phyloP scores from a whole-genome alignment of 176 grass and related monocot species.

The Cenchrus americanus region DNA sequence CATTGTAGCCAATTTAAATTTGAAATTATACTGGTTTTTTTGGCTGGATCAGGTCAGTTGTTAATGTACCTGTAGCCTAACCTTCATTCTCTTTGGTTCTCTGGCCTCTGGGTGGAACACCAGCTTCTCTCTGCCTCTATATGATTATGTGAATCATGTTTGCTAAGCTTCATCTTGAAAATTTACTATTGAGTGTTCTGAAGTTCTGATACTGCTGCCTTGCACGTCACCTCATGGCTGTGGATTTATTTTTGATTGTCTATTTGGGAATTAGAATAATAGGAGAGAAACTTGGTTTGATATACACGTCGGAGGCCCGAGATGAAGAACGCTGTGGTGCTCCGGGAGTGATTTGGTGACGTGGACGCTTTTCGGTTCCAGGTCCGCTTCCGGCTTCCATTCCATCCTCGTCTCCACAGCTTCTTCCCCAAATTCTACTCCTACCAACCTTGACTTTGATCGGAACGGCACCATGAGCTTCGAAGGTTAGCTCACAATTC shows the following conservation, averaged over 20 bases:
- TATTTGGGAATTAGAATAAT: no score
- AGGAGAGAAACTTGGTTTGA: no score
- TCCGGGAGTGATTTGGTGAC: slow-evolving; percentile 71
- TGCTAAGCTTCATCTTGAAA: not conserved
- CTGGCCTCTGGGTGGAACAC: not conserved
- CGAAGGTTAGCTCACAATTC: slow-evolving; percentile 47
- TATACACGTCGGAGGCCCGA: not conserved
- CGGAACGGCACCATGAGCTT: slow-evolving; percentile 84
- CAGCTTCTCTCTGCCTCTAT: not conserved
- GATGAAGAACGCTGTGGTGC: slow-evolving; percentile 69
- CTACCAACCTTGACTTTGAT: slow-evolving; percentile 70
- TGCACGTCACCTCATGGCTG: no score
- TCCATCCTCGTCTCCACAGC: not conserved
- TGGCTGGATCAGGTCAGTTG: not conserved
- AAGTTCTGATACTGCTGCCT: no score
- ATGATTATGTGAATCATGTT: not conserved
- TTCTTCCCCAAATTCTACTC: not conserved
- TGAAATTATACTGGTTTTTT: not conserved
- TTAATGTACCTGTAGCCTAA: not conserved
- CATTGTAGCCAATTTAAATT: not conserved
- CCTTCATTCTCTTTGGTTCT: not conserved
- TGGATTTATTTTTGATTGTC: no score
- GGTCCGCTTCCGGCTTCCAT: slow-evolving; percentile 22
- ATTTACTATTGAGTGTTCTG: not conserved
- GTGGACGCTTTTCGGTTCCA: slow-evolving; percentile 69